Evolutionary conservation across 2,329 filamentous ascomycete species (phyloP).

Genomic region (Tolypocladium endophyticum): DNA sequence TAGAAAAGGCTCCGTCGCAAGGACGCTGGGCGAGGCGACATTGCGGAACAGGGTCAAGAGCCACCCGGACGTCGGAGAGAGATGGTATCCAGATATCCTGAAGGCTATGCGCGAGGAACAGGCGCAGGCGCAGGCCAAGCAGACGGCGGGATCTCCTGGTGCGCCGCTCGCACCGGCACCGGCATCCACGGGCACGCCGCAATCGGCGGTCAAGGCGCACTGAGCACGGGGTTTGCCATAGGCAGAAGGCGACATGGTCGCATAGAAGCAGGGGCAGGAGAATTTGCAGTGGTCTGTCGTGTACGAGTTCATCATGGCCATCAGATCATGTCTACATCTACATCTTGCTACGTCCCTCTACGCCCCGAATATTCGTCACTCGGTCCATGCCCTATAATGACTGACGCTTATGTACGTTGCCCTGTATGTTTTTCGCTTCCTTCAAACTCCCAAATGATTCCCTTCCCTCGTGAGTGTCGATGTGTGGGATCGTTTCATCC

Average conservation of each 20-base stretch:
- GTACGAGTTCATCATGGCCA: slow-evolving; percentile 4
- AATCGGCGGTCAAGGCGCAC: slow-evolving; percentile 20
- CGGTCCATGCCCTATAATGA: neutral
- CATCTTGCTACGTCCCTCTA: slow-evolving; percentile 10
- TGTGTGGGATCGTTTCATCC: neutral
- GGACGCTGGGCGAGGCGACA: slow-evolving; percentile 70
- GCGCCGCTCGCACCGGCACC: slow-evolving; percentile 1
- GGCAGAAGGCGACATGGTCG: neutral
- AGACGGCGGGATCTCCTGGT: slow-evolving; percentile 15
- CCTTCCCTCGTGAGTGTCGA: neutral
- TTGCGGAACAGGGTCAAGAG: slow-evolving; percentile 77
- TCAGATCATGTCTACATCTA: slow-evolving; percentile 7
- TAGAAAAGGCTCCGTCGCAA: slow-evolving; percentile 53
- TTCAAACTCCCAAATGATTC: neutral
- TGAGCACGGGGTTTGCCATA: slow-evolving; percentile 5
- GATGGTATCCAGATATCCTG: slow-evolving; percentile 62
- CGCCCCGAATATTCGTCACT: neutral
- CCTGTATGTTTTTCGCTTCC: slow-evolving; percentile 1
- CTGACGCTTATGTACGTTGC: neutral
- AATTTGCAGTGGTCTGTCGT: neutral
- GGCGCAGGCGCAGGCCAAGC: slow-evolving; percentile 22
- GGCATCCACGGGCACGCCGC: slow-evolving; percentile 8
- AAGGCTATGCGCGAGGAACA: slow-evolving; percentile 48
- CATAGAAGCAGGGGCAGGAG: neutral
- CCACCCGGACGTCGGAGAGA: slow-evolving; percentile 76